Conservation (phyloP, 2,329 filamentous ascomycete species). For the Lachnum nothofagi region DNA sequence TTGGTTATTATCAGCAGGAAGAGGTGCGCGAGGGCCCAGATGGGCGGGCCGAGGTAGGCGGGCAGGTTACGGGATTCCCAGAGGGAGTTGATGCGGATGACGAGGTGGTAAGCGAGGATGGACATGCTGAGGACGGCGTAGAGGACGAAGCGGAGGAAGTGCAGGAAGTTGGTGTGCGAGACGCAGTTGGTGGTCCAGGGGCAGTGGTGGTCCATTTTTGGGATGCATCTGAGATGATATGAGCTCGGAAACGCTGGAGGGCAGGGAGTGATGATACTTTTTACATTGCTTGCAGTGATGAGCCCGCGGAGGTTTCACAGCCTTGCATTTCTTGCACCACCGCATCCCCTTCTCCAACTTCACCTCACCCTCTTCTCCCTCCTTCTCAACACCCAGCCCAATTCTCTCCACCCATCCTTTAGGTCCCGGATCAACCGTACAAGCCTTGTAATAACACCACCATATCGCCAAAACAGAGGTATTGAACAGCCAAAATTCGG, state of each 20-base stretch:
- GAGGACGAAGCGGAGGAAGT: slow-evolving; percentile 73
- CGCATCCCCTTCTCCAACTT: slow-evolving; percentile 31
- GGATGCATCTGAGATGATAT: slow-evolving; percentile 52
- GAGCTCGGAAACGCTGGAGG: neutral
- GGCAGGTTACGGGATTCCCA: slow-evolving; percentile 65
- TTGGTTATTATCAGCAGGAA: slow-evolving; percentile 55
- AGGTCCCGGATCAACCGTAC: slow-evolving; percentile 53
- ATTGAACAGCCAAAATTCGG: slow-evolving; percentile 63
- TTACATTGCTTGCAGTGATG: slow-evolving; percentile 77
- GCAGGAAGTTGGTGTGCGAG: slow-evolving; percentile 73
- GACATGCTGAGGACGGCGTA: slow-evolving; percentile 61
- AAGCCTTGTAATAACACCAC: slow-evolving; percentile 62
- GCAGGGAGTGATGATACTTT: slow-evolving; percentile 39
- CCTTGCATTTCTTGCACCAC: slow-evolving; percentile 74
- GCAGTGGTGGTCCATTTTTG: slow-evolving; percentile 83
- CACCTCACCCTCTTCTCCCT: slow-evolving; percentile 18
- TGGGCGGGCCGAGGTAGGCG: slow-evolving; percentile 66
- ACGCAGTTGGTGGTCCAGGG: slow-evolving; percentile 83
- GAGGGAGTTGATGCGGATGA: slow-evolving; percentile 51
- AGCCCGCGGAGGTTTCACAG: slow-evolving; percentile 68
- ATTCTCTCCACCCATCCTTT: slow-evolving; percentile 35
- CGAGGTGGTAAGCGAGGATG: slow-evolving; percentile 56
- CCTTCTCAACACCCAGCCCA: slow-evolving; percentile 4
- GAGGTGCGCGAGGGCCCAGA: slow-evolving; percentile 54
- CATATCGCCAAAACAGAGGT: slow-evolving; percentile 57